Evolutionary conservation across 2,329 filamentous ascomycete genomes (phyloP), one percentile per base, ranked within the genome.

Genomic region (Scedosporium apiospermum): DNA sequence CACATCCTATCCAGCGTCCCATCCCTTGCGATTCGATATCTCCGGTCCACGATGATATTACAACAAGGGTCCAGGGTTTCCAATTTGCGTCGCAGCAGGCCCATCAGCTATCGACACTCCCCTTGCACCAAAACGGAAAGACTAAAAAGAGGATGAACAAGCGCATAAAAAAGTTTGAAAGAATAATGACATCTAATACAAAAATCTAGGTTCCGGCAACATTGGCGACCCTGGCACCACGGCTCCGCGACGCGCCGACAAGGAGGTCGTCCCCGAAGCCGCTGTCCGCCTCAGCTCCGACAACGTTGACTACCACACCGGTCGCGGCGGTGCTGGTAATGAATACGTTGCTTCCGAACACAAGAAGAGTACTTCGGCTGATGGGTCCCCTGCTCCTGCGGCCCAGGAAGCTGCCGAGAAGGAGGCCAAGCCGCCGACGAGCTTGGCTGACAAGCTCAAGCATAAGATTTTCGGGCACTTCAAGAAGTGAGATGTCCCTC

Each of bases 291-390:
- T 77, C 30, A 79, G 76, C 68, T 72, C 74, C 58, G 78, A 83
- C 16, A 74, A 76, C 61, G 70, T 73, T 63, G 80, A 83, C 69
- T 81, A 78, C 71, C 83, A 87, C 74, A 80, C 78, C 49, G 84
- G 84, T 63, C 83, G 84, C 38, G 84, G 84, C 68, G 84, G 84
- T 63, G 82, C 80, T 9, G 84, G 83, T 60, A 87, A 87, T 71
- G 80, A 80, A 70, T 75, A 80, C 67, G 66, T 75, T 57, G 70
- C 69, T 10, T 67, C 65, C 42, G 68, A 73, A 63, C 66, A 67
- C 63, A 70, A 74, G 64, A 70, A 71, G 67, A 69, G 69, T 62
- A 65, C 69, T 6, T 67, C 69, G 16, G 69, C 72, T 26, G 69
- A 72, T 66, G 68, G 68, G 49, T 14, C 51, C 3, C 51, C 44